A percentile compares a stretch with the other conserved stretches of the same genome.
These are phyloP conservation scores for Phytophthora fragariae DNA, from an alignment of 352 stramenopile genomes.

Conservation along the genomic window DNA sequence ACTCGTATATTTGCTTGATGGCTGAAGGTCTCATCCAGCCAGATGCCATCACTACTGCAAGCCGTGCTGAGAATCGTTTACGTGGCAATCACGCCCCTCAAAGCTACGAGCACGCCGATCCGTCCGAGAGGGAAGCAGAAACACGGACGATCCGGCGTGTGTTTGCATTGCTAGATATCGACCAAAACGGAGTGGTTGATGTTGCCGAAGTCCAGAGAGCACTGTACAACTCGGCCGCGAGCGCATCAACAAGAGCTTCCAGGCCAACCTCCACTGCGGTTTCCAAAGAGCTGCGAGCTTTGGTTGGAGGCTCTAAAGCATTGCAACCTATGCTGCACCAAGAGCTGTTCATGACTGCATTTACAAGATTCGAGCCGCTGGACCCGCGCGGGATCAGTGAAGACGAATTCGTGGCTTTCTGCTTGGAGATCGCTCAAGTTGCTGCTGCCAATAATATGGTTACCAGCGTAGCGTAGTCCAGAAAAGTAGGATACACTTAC, in stretches of 20 bases:
- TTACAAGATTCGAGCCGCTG: conserved; percentile 63
- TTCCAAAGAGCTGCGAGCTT: conserved; percentile 30
- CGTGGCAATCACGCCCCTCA: background rate
- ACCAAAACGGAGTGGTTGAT: conserved; percentile 67
- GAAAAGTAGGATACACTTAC: background rate
- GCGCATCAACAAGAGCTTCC: conserved; percentile 7
- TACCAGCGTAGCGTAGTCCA: background rate
- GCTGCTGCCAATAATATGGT: conserved; percentile 40
- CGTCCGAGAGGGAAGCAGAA: conserved; percentile 45
- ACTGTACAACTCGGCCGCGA: conserved; percentile 42
- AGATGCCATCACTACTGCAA: conserved; percentile 6
- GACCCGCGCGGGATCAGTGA: conserved; percentile 68
- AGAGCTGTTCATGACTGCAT: conserved; percentile 68
- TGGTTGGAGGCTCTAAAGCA: conserved; percentile 56
- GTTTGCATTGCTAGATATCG: conserved; percentile 65
- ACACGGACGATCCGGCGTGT: conserved; percentile 56
- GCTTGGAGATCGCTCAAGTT: conserved; percentile 64
- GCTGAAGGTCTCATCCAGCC: conserved; percentile 41
- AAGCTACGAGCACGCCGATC: conserved; percentile 1
- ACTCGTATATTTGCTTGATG: conserved; percentile 57
- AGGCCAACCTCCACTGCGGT: background rate
- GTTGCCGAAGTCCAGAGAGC: conserved; percentile 64
- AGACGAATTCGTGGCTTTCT: conserved; percentile 82
- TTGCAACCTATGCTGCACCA: conserved; percentile 70
- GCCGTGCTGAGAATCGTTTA: conserved; percentile 1